Percentiles rank a stretch among this genome's conserved stretches.
Conservation (phyloP, 148 eudicot species). For the Fagopyrum esculentum region DNA sequence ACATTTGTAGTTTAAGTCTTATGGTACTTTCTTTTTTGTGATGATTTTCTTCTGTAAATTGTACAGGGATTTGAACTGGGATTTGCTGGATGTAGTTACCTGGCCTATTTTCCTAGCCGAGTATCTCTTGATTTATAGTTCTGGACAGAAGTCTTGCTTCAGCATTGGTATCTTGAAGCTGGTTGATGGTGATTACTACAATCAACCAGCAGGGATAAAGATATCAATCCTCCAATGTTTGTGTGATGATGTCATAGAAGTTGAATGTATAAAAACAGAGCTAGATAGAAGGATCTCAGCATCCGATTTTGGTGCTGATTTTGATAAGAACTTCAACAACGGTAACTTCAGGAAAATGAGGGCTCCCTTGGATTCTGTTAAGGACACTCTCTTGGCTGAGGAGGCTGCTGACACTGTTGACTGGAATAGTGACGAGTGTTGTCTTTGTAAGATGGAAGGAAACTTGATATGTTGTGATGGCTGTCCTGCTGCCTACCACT, state of each 20-base stretch:
- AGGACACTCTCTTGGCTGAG: constrained; percentile 37
- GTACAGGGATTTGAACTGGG: constrained; percentile 83
- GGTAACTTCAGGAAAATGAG: constrained; percentile 38
- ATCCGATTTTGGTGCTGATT: constrained; percentile 33
- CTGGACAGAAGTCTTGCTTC: constrained; percentile 47
- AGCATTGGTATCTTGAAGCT: constrained; percentile 43
- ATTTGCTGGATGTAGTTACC: constrained; percentile 76
- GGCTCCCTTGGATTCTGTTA: constrained; percentile 28
- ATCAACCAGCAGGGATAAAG: constrained; percentile 51
- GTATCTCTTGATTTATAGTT: constrained; percentile 56
- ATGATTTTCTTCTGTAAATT: background rate
- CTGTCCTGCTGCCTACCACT: constrained; percentile 94
- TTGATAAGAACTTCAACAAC: constrained; percentile 35
- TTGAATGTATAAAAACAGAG: constrained; percentile 62
- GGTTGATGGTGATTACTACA: constrained; percentile 60
- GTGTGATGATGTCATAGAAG: constrained; percentile 83
- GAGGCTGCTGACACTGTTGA: constrained; percentile 53
- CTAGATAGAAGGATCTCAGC: constrained; percentile 49
- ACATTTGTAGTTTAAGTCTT: background rate
- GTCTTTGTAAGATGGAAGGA: constrained; percentile 96
- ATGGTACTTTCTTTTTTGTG: constrained; percentile 10
- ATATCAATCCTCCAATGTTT: constrained; percentile 71
- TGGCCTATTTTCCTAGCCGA: constrained; percentile 90
- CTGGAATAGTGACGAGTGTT: constrained; percentile 91
- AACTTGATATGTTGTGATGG: constrained; percentile 95